Percentiles rank a stretch among this genome's conserved stretches.
Conservation (phyloP, 2,329 filamentous ascomycete genomes). For the Didymellaceae sp. region DNA sequence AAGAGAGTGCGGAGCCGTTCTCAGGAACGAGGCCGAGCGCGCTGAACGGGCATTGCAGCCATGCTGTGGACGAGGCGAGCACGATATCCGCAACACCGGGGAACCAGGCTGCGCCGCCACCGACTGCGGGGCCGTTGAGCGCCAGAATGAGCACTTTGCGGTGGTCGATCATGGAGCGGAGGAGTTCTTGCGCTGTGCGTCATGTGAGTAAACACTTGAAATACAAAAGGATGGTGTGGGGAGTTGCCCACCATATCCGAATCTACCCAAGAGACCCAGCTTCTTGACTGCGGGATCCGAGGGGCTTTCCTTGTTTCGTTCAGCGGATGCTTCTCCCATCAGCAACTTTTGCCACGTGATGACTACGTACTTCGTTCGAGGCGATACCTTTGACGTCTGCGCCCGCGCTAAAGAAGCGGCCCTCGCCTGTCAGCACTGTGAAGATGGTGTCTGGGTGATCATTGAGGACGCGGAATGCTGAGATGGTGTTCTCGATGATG, state of each 20-base stretch:
- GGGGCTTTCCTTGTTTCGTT: constrained; percentile 18
- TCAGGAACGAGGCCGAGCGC: constrained; percentile 59
- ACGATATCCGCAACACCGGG: constrained; percentile 57
- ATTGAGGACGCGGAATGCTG: constrained; percentile 54
- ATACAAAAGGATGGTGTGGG: not conserved
- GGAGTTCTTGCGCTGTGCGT: constrained; percentile 43
- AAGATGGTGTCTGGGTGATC: constrained; percentile 58
- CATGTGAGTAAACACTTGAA: not conserved
- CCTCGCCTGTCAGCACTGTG: constrained; percentile 59
- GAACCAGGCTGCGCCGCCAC: constrained; percentile 59
- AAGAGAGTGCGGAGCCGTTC: constrained; percentile 55
- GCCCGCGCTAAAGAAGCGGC: constrained; percentile 58
- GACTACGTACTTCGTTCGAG: constrained; percentile 16
- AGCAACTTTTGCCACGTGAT: constrained; percentile 2
- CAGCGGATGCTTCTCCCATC: constrained; percentile 14
- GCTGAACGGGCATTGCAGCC: constrained; percentile 58
- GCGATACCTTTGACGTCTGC: constrained; percentile 54
- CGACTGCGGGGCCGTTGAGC: constrained; percentile 59
- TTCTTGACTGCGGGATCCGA: constrained; percentile 46
- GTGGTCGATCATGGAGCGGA: constrained; percentile 58
- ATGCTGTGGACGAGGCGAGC: constrained; percentile 53
- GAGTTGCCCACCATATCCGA: constrained; percentile 38
- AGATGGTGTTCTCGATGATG: constrained; percentile 52
- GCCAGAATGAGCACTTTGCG: constrained; percentile 59
- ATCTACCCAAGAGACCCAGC: constrained; percentile 32